Base-by-base conservation (phyloP, 2,329 filamentous ascomycete genomes). In the Aspergillus phoenicis region DNA sequence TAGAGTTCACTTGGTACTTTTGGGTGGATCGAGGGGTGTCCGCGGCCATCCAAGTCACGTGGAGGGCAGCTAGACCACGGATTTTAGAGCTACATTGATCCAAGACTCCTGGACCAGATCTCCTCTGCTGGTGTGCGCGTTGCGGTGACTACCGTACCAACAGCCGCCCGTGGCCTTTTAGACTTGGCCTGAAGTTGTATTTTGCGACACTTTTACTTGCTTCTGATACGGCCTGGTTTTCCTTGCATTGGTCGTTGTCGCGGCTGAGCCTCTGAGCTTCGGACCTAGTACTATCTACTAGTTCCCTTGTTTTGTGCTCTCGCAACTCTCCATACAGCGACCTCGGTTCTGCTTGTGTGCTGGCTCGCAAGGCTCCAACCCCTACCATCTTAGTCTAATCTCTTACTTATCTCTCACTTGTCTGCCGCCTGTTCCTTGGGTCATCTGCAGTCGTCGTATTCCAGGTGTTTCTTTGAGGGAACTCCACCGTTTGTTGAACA, bases 81-180 rank as follows among this genome's bases (percentile, higher is more conserved):
- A 56, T 62, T 64, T 60, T 62, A 64, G 66, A 65, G 65, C 64
- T 66, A 54, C 64, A 69, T 60, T 54, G 63, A 62, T 47, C 43
- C 63, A 63, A 66, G 57, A 62, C 60, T 67, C 64, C 60, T 57
- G 55, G 56, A 60, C 60, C 60, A 65, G 56, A 52, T 59, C 60
- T 54, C 59, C 61, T 54, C 49, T 52, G 30, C 38, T 63, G 55
- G 58, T 62, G 61, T 58, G 60, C 62, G 60, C 58, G 20, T 62
- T 55, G 61, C 41, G 56, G 55, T 48, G 53, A 33, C 38, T 62
- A 26, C 51, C 41, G 33, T 41, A 51, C 51, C 59, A 49, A 57
- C 10, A 43, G 22, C 43, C 43, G 43, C 17, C 33, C 26, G 20
- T 56, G 43, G 52, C 5, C 20, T 55, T 45, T 15, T 30, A n/a